phyloP scores from a whole-genome alignment of 2,329 filamentous ascomycete genomes.

The Pseudogymnoascus sp. region DNA sequence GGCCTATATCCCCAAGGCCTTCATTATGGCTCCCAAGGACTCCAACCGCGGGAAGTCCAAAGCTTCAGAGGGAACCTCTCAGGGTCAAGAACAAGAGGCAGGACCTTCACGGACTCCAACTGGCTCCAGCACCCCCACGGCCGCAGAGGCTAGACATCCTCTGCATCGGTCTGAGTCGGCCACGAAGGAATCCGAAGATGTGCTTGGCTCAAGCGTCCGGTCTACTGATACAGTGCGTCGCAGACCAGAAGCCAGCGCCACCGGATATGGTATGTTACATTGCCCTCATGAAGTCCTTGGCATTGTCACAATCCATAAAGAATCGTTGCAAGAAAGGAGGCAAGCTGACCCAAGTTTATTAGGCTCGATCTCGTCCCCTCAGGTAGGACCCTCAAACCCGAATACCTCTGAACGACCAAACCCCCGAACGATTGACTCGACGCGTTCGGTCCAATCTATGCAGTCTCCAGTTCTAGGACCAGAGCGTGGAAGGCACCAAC shows the following conservation, averaged over 20 bases:
- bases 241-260: slow-evolving; percentile 39
- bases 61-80: neutral
- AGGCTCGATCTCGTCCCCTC: slow-evolving; percentile 7
- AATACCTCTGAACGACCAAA: slow-evolving; percentile 21
- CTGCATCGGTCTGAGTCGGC: slow-evolving; percentile 24
- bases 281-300: neutral
- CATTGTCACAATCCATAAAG: neutral
- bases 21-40: neutral
- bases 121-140: slow-evolving; percentile 33
- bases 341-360: neutral
- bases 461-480: slow-evolving; percentile 28
- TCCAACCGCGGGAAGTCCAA: neutral
- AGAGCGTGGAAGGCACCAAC: slow-evolving; percentile 28
- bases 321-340: neutral
- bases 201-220: slow-evolving; percentile 47
- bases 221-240: slow-evolving; percentile 54
- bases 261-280: slow-evolving; percentile 44
- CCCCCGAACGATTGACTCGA: slow-evolving; percentile 25
- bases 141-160: slow-evolving; percentile 43
- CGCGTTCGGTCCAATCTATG: slow-evolving; percentile 22
- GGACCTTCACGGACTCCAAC: slow-evolving; percentile 18
- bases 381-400: neutral
- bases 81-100: slow-evolving; percentile 14
- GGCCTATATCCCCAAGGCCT: neutral
- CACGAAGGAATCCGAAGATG: slow-evolving; percentile 34